A percentile compares a stretch with the other conserved stretches of the same genome.
Evolutionary conservation across 495 filamentous ascomycete species (phyloP).

Genomic region (Elaphomyces granulatus): DNA sequence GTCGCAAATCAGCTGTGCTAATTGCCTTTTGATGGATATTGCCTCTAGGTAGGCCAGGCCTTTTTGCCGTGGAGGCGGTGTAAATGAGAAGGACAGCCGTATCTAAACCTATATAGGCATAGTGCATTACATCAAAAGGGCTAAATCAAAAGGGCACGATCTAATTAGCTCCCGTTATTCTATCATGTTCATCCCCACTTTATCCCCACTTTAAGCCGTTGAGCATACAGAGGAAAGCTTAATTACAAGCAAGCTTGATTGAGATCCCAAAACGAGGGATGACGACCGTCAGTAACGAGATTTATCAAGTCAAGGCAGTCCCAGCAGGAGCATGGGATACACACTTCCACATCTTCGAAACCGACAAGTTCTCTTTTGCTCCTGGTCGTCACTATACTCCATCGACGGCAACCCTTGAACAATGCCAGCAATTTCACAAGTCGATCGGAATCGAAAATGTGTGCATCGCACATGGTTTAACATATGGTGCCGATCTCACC

Average conservation of each 20-base stretch:
- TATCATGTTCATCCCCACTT: background rate
- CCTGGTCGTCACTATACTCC: slow-evolving; percentile 4
- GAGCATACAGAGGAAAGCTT: background rate
- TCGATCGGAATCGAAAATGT: slow-evolving; percentile 2
- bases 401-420: background rate
- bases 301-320: slow-evolving; percentile 1
- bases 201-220: background rate
- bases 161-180: background rate
- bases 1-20: slow-evolving; percentile 2
- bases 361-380: slow-evolving; percentile 5
- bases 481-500: slow-evolving; percentile 3
- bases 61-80: background rate
- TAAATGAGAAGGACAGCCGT: too few species aligned
- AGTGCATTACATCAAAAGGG: background rate
- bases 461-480: slow-evolving; percentile 2
- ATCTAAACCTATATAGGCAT: too few species aligned
- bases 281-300: background rate
- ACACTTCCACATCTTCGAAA: slow-evolving; percentile 7
- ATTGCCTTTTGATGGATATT: background rate
- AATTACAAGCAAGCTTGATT: background rate
- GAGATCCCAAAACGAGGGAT: background rate
- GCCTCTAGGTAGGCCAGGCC: background rate
- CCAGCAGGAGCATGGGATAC: slow-evolving; percentile 7
- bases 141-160: background rate
- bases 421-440: slow-evolving; percentile 1